Evolutionary conservation across 768 basidiomycete genomes (phyloP), one percentile per base, ranked within the genome.

Genomic region (Vishniacozyma victoriae): DNA sequence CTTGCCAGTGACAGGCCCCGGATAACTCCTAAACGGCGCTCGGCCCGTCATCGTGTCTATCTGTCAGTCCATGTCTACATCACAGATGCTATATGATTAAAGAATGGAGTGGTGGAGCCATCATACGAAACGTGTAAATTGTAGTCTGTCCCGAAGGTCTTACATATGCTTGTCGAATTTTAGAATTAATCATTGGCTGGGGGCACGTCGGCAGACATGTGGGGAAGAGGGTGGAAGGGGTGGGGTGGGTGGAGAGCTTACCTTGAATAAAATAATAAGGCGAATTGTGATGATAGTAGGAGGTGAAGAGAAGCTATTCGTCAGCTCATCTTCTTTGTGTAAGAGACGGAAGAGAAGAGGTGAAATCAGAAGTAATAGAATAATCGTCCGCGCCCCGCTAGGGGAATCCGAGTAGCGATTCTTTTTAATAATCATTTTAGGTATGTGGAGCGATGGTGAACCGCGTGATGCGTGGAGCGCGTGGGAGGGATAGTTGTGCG

Each of bases 401-500:
- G n/a, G n/a, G n/a, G n/a, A n/a, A n/a, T n/a, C 43, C 60, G 67
- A 63, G 67, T 68, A 68, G 66, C 67, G 67, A 69, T 69, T 69
- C 67, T 65, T 59, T 11, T 11, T 7, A 18, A 39, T n/a, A 15
- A 39, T 15, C 14, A 39, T 15, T 11, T 11, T 7, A 39, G 37
- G 14, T n/a, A n/a, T n/a, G n/a, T n/a, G n/a, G n/a, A n/a, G n/a
- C n/a, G n/a, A n/a, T n/a, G n/a, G n/a, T n/a, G n/a, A n/a, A n/a
- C n/a, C n/a, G n/a, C n/a, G n/a, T n/a, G n/a, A n/a, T n/a, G n/a
- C n/a, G n/a, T n/a, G n/a, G n/a, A n/a, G n/a, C n/a, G n/a, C n/a
- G n/a, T n/a, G n/a, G n/a, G n/a, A n/a, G n/a, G n/a, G n/a, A n/a
- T n/a, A n/a, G n/a, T n/a, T n/a, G n/a, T n/a, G n/a, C n/a, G n/a